phyloP scores from a whole-genome alignment of 495 filamentous ascomycete species.

The Podospora anserina region DNA sequence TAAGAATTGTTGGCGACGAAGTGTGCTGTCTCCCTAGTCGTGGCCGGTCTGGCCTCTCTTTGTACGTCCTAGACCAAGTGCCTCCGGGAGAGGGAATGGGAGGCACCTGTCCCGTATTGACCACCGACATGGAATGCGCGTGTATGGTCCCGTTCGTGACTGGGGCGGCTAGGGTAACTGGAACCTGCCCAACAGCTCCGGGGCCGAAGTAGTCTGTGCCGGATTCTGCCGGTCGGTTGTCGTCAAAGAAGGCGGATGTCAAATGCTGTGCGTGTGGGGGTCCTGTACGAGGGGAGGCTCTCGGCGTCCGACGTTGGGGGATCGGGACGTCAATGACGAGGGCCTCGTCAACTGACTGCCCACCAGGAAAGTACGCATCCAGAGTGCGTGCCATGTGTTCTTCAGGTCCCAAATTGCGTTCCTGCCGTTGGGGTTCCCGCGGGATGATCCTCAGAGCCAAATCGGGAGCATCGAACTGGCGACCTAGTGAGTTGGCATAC shows the following conservation, averaged over 20 bases:
- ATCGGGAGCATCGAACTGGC: slow-evolving; percentile 86
- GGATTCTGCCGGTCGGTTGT: slow-evolving; percentile 64
- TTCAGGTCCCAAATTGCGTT: slow-evolving; percentile 77
- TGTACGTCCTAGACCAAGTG: slow-evolving; percentile 45
- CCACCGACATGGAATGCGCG: slow-evolving; percentile 65
- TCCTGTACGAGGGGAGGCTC: slow-evolving; percentile 64
- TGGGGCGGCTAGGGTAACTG: slow-evolving; percentile 30
- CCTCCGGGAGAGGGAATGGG: slow-evolving; percentile 80
- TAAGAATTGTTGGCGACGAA: slow-evolving; percentile 70
- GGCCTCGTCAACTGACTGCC: slow-evolving; percentile 87
- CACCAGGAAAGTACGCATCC: slow-evolving; percentile 83
- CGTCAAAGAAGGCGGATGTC: slow-evolving; percentile 58
- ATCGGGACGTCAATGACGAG: slow-evolving; percentile 81
- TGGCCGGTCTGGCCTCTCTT: slow-evolving; percentile 50
- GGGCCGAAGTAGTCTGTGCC: slow-evolving; percentile 86
- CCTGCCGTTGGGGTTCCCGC: slow-evolving; percentile 74
- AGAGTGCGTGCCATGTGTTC: slow-evolving; percentile 75
- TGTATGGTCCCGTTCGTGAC: slow-evolving; percentile 34
- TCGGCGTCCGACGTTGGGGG: slow-evolving; percentile 67
- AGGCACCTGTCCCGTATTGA: slow-evolving; percentile 76
- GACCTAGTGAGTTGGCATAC: slow-evolving; percentile 88
- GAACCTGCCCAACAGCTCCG: slow-evolving; percentile 60
- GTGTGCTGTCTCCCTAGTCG: slow-evolving; percentile 68
- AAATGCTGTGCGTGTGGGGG: slow-evolving; percentile 45
- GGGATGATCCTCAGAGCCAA: slow-evolving; percentile 79